A percentile compares a stretch with the other conserved stretches of the same genome.
These are phyloP conservation scores for Lagenidium giganteum DNA, from an alignment of 352 stramenopile species.

Conservation along the genomic window DNA sequence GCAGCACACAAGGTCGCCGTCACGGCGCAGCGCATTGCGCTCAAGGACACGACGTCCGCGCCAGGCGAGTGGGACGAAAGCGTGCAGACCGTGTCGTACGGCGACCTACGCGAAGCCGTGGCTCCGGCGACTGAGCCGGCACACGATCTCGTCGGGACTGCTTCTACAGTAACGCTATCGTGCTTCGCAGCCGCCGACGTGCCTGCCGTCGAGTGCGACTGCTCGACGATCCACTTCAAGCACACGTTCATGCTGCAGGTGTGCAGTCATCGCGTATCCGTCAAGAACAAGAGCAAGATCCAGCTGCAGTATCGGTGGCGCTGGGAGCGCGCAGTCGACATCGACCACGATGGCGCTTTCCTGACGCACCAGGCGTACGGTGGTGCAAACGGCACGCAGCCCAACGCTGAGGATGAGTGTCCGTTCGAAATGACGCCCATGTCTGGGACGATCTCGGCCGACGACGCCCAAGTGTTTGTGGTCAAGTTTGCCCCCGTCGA, in stretches of 20 bases:
- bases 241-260: constrained; percentile 87
- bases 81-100: constrained; percentile 53
- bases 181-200: constrained; percentile 70
- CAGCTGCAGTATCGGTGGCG: constrained; percentile 48
- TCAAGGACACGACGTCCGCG: constrained; percentile 18
- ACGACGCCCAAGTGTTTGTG: constrained; percentile 64
- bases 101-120: constrained; percentile 14
- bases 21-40: constrained; percentile 49
- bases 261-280: constrained; percentile 59
- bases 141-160: constrained; percentile 29
- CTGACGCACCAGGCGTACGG: neutral
- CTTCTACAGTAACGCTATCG: constrained; percentile 33
- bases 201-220: constrained; percentile 57
- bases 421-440: constrained; percentile 86
- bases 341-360: constrained; percentile 1
- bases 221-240: constrained; percentile 55
- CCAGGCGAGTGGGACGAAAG: constrained; percentile 73
- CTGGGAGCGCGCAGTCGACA: constrained; percentile 24
- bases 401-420: constrained; percentile 31
- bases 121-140: constrained; percentile 30
- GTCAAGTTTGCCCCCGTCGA: constrained; percentile 90
- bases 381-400: constrained; percentile 4
- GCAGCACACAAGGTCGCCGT: constrained; percentile 31
- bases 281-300: constrained; percentile 77
- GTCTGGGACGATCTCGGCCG: constrained; percentile 44